These are phyloP conservation scores for Fusarium sp. DNA, from an alignment of 2,329 filamentous ascomycete species.

Conservation along the genomic window DNA sequence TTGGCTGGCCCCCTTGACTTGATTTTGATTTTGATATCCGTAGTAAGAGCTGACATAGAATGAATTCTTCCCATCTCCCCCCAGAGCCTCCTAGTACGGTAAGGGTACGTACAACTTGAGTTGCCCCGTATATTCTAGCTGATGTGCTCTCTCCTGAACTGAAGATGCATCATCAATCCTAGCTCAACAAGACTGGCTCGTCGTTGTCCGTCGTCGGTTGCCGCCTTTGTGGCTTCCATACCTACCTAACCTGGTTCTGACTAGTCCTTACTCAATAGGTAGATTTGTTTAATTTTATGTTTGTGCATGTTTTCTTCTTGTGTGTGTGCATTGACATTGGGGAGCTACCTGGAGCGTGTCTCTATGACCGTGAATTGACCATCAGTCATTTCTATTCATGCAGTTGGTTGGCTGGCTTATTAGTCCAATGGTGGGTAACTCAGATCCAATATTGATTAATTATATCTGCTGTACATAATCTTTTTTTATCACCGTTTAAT, in stretches of 20 bases:
- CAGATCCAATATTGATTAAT: not conserved
- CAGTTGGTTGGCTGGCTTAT: not conserved
- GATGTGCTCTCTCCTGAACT: conserved; percentile 10
- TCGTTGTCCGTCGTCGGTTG: conserved; percentile 24
- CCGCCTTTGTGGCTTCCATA: conserved; percentile 15
- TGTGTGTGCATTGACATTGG: conserved; percentile 6
- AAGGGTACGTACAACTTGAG: too few relatives aligned
- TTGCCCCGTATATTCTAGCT: too few relatives aligned
- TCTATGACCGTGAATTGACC: conserved; percentile 2
- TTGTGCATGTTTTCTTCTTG: conserved; percentile 3
- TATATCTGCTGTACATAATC: not conserved
- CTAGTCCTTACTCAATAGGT: conserved; percentile 17
- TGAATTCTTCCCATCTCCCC: conserved; percentile 15
- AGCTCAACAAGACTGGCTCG: conserved; percentile 30
- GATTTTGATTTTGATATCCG: not conserved
- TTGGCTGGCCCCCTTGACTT: not conserved
- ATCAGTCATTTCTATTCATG: conserved; percentile 15
- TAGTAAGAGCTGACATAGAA: not conserved
- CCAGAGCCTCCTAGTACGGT: conserved; percentile 13
- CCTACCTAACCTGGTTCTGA: conserved; percentile 16
- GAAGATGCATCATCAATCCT: conserved; percentile 28
- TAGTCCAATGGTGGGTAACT: not conserved
- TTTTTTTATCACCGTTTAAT: not conserved
- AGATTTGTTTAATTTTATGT: conserved; percentile 28
- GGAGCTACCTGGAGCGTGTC: not conserved